Evolutionary conservation across 129 eudicot genomes (phyloP), one percentile per base, ranked within the genome.

Genomic region (Pittosporum tobira): DNA sequence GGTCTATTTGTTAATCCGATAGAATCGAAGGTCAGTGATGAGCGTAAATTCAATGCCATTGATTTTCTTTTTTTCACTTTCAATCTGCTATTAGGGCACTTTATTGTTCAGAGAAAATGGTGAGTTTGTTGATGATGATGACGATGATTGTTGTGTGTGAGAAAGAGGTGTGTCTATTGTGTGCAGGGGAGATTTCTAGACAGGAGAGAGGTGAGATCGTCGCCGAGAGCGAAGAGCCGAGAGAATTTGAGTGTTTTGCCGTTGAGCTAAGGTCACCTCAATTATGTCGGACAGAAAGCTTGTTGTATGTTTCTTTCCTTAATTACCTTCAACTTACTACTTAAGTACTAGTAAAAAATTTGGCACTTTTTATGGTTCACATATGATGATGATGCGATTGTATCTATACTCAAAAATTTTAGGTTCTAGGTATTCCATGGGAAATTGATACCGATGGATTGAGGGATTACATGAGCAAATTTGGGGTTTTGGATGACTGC

Each of bases 401-500:
- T 37, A 1, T 68, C 11, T 49, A 14, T n/a, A n/a, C n/a, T n/a
- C n/a, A n/a, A n/a, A n/a, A n/a, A n/a, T 51, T 37, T 46, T 66
- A 93, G 99, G 99, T 93, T 14, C 73, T 93, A 74, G 99, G 99
- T 34, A 84, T 93, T 71, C 99, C 96, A 3, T 93, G 94, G 91
- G 94, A 93, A 16, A 82, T 93, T 43, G 94, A 93, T 46, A 93
- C 96, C 0, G 87, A 79, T 34, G 99, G 99, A 26, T 69, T 93
- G 88, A 81, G 75, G 81, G 94, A 81, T 59, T 81, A 93, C 74
- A 93, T 93, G 94, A 64, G 69, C 80, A 93, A 78, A 66, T 93
- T 74, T 47, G 96, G 99, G 61, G 99, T 87, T 16, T 63, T 93
- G 84, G 99, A 93, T 74, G 99, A 93, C 68, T 93, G 99, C 62